Conservation (phyloP, 1,139 yeast species). For the Nakaseomyces glabratus region DNA sequence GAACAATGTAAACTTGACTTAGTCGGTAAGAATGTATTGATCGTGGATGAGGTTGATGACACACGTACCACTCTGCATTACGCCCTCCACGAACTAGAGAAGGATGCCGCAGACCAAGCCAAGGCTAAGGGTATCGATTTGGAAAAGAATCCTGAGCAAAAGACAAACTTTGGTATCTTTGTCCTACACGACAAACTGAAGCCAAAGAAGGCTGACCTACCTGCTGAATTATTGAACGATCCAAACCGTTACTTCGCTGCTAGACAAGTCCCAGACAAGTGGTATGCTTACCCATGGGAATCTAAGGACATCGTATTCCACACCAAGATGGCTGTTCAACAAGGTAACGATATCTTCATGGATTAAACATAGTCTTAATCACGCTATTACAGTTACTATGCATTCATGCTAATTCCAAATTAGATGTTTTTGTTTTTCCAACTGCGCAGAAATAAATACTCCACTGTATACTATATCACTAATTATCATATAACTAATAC, state of each 20-base stretch:
- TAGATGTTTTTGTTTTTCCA: too few species aligned
- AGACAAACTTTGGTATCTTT: conserved; percentile 75
- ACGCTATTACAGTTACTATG: too few species aligned
- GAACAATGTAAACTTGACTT: conserved; percentile 43
- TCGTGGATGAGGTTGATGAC: conserved; percentile 65
- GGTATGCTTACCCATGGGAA: conserved; percentile 99
- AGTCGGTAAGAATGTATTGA: conserved; percentile 51
- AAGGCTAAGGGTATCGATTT: conserved; percentile 36
- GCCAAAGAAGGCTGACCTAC: conserved; percentile 69
- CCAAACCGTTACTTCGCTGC: conserved; percentile 73
- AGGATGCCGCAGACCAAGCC: conserved; percentile 47
- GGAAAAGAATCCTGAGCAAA: conserved; percentile 33
- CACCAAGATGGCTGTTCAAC: conserved; percentile 69
- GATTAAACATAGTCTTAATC: too few species aligned
- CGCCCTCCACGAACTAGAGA: conserved; percentile 48
- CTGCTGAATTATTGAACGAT: conserved; percentile 37
- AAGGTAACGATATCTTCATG: conserved; percentile 47
- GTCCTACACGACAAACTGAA: conserved; percentile 90
- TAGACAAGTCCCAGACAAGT: conserved; percentile 77
- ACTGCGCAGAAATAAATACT: too few species aligned
- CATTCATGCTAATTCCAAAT: too few species aligned
- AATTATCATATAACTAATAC: too few species aligned
- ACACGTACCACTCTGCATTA: conserved; percentile 59
- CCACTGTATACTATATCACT: too few species aligned
- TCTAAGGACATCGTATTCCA: conserved; percentile 83